Percentiles rank a stretch among this genome's conserved stretches.
Evolutionary conservation across 768 basidiomycete species (phyloP).

Genomic region (Phlegmacium glaucopus): DNA sequence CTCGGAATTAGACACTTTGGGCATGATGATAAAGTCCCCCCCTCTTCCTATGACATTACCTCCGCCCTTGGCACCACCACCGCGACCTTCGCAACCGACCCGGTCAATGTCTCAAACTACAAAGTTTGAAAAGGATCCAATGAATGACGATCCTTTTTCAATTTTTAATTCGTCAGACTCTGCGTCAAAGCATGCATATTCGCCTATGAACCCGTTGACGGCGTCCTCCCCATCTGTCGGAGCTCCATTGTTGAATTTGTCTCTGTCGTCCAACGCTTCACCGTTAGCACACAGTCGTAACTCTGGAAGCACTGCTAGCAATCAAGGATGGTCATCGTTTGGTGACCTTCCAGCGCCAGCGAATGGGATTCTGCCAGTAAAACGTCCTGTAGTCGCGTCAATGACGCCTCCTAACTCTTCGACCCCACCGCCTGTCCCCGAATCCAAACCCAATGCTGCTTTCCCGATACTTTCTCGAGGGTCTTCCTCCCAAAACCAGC

Average conservation of each 20-base stretch:
- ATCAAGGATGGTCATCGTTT: conserved; percentile 14
- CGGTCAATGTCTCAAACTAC: neutral
- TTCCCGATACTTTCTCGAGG: conserved; percentile 10
- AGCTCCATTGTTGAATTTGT: neutral
- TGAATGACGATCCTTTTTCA: conserved; percentile 24
- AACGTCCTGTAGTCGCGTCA: conserved; percentile 22
- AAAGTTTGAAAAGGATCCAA: neutral
- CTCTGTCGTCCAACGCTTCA: neutral
- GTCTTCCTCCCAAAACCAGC: conserved; percentile 9
- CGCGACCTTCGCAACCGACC: conserved; percentile 32
- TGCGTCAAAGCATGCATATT: neutral
- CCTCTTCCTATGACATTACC: conserved; percentile 42
- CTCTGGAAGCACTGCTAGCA: neutral
- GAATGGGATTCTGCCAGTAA: conserved; percentile 7
- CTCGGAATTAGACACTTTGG: conserved; percentile 33
- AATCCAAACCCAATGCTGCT: conserved; percentile 4
- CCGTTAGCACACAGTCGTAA: neutral
- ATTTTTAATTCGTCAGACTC: conserved; percentile 20
- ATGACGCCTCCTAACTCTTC: conserved; percentile 26
- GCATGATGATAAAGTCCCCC: conserved; percentile 39
- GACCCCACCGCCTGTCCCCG: conserved; percentile 14
- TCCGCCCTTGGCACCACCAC: conserved; percentile 41
- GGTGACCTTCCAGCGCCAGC: conserved; percentile 15
- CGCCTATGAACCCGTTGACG: conserved; percentile 6
- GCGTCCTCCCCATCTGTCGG: conserved; percentile 14